A percentile compares a stretch with the other conserved stretches of the same genome.
These are phyloP conservation scores for Aspergillus ustus DNA, from an alignment of 2,329 filamentous ascomycete species.

Conservation along the genomic window DNA sequence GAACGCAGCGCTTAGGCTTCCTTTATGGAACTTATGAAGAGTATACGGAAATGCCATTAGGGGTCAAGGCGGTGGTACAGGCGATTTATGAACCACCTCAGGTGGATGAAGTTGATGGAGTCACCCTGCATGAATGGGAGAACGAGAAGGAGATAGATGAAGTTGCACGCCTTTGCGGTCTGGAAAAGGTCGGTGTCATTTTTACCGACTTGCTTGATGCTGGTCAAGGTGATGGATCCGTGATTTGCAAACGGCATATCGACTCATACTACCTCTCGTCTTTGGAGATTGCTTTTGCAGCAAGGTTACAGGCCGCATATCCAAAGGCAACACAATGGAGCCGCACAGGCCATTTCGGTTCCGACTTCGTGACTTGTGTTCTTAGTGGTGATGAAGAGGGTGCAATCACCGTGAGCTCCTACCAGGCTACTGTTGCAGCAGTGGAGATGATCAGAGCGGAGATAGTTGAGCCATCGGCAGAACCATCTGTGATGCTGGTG, in stretches of 20 bases:
- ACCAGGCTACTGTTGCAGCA: slow-evolving; percentile 92
- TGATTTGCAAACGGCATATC: slow-evolving; percentile 92
- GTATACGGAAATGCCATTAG: slow-evolving; percentile 89
- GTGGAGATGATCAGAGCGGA: slow-evolving; percentile 97
- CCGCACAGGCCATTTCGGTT: slow-evolving; percentile 93
- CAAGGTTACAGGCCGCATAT: not conserved
- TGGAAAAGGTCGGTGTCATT: slow-evolving; percentile 89
- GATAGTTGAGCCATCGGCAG: slow-evolving; percentile 91
- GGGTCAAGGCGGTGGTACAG: slow-evolving; percentile 93
- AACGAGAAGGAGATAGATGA: slow-evolving; percentile 82
- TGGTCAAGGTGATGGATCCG: slow-evolving; percentile 78
- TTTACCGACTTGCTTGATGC: slow-evolving; percentile 91
- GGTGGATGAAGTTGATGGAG: slow-evolving; percentile 82
- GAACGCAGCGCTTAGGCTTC: slow-evolving; percentile 82
- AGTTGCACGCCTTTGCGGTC: slow-evolving; percentile 78
- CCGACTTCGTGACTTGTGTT: slow-evolving; percentile 57
- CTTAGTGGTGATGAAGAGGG: slow-evolving; percentile 73
- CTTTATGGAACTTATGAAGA: slow-evolving; percentile 90
- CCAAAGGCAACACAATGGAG: slow-evolving; percentile 74
- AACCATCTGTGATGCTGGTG: slow-evolving; percentile 92
- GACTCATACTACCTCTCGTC: slow-evolving; percentile 96
- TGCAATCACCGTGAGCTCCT: slow-evolving; percentile 85
- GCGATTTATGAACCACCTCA: slow-evolving; percentile 97
- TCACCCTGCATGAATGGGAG: slow-evolving; percentile 82
- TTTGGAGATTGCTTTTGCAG: slow-evolving; percentile 78